Evolutionary conservation across 768 basidiomycete species (phyloP).

Genomic region (Boletus rufocinnamomeus): DNA sequence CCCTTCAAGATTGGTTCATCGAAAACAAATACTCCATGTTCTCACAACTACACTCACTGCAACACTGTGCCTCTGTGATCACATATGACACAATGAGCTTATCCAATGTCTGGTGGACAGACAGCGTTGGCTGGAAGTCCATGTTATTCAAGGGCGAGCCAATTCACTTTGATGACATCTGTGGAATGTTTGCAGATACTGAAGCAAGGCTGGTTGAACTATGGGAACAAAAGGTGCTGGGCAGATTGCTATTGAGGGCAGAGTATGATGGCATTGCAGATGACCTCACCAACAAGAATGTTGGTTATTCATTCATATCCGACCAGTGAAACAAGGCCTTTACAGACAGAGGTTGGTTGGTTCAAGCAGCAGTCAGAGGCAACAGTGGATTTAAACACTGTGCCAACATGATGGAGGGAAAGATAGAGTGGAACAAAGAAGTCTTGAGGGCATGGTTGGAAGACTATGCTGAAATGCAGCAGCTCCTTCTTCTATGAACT

Average conservation of each 20-base stretch:
- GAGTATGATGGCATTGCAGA: neutral
- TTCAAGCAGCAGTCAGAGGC: neutral
- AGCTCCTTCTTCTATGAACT: neutral
- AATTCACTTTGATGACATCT: neutral
- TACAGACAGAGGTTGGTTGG: neutral
- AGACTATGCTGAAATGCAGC: slow-evolving; percentile 1
- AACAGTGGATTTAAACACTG: neutral
- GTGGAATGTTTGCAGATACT: neutral
- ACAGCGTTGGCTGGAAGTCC: neutral
- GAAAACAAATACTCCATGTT: neutral
- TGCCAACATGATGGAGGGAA: neutral
- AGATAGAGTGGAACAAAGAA: neutral
- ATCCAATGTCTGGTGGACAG: neutral
- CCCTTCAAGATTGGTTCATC: neutral
- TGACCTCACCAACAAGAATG: neutral
- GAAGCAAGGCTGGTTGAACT: neutral
- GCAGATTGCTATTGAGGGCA: neutral
- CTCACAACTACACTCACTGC: neutral
- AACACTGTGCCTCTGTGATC: too few relatives aligned
- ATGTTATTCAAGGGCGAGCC: neutral
- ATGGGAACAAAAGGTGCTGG: neutral
- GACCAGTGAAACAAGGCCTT: neutral
- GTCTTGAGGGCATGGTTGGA: neutral
- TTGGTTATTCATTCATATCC: neutral
- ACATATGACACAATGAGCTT: neutral